phyloP scores from a whole-genome alignment of 352 stramenopile genomes.

The Globisporangium spinosum region DNA sequence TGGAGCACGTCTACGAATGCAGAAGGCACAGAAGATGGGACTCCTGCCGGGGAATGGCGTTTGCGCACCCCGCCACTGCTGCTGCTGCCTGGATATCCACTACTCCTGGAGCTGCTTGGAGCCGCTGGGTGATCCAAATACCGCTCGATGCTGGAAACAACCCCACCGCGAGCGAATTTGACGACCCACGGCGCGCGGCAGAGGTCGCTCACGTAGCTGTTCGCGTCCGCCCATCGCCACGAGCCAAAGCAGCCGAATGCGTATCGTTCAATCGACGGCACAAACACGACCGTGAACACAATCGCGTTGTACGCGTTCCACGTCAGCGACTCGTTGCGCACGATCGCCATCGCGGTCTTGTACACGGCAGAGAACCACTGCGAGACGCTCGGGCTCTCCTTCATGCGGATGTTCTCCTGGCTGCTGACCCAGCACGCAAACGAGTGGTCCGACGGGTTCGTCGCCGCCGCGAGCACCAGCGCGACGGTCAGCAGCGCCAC shows the following conservation, averaged over 20 bases:
- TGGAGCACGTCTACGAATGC: conserved; percentile 16
- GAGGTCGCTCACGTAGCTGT: conserved; percentile 35
- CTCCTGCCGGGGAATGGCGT: background rate
- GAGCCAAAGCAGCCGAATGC: conserved; percentile 61
- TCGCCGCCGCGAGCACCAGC: conserved; percentile 31
- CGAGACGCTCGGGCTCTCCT: conserved; percentile 34
- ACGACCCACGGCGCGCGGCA: conserved; percentile 49
- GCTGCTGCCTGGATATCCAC: background rate
- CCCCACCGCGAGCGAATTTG: conserved; percentile 46
- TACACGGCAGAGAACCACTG: conserved; percentile 72
- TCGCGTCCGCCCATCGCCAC: conserved; percentile 73
- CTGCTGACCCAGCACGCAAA: conserved; percentile 63
- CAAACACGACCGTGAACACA: conserved; percentile 61
- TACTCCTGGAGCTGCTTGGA: background rate
- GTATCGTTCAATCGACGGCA: conserved; percentile 55
- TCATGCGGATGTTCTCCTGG: conserved; percentile 55
- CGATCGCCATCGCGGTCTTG: conserved; percentile 61
- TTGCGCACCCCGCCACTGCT: background rate
- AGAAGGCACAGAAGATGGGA: background rate
- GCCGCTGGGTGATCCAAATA: conserved; percentile 27
- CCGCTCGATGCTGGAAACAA: conserved; percentile 45
- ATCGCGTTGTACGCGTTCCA: conserved; percentile 64
- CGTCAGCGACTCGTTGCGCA: conserved; percentile 55
- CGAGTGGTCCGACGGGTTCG: conserved; percentile 66
- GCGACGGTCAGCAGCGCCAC: conserved; percentile 28